Evolutionary conservation across 1,284 basidiomycete species (phyloP).

Genomic region (Microbotryomycetes sp.): DNA sequence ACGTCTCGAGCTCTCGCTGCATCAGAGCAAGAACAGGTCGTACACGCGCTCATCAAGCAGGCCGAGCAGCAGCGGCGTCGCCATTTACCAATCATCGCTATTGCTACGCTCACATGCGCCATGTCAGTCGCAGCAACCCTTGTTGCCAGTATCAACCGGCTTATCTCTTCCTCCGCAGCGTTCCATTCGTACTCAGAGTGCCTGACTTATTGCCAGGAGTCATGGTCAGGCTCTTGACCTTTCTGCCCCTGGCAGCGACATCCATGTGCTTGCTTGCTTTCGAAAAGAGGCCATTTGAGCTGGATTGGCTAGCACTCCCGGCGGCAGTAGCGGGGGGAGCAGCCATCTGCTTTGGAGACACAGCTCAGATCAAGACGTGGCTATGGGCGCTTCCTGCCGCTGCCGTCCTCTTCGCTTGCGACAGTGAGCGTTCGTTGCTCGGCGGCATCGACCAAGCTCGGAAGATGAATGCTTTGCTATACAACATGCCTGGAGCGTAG

Average conservation of each 20-base stretch:
- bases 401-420: neutral
- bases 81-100: neutral
- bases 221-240: too few species aligned
- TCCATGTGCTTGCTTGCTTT: too few species aligned
- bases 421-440: neutral
- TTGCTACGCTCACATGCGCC: neutral
- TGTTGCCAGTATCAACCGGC: neutral
- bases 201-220: too few species aligned
- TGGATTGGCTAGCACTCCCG: too few species aligned
- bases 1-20: too few species aligned
- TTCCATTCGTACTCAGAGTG: too few species aligned
- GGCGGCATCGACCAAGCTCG: neutral
- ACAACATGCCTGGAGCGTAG: slow-evolving; percentile 13
- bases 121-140: neutral
- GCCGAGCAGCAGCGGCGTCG: neutral
- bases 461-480: slow-evolving; percentile 4
- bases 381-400: neutral
- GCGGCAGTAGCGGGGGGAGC: too few species aligned
- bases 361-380: too few species aligned
- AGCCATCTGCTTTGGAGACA: too few species aligned
- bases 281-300: too few species aligned
- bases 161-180: too few species aligned
- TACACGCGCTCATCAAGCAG: neutral
- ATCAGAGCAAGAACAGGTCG: slow-evolving; percentile 9
- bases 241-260: too few species aligned